These are phyloP conservation scores for Angomonas deanei DNA, from an alignment of 208 protist genomes.

Conservation along the genomic window DNA sequence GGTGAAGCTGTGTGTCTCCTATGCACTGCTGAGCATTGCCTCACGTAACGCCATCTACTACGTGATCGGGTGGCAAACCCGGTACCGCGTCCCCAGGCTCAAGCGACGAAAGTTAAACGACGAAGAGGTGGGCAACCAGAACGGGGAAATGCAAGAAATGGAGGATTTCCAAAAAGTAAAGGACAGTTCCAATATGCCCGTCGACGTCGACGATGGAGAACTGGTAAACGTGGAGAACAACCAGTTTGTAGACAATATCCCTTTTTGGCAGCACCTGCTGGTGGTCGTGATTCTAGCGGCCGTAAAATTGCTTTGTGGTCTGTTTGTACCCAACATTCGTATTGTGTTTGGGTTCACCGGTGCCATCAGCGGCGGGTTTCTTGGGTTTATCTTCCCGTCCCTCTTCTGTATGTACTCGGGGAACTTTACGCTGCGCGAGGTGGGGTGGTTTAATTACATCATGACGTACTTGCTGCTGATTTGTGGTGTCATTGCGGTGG, in stretches of 20 bases:
- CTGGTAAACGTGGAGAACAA: neutral
- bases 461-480: slow-evolving; percentile 44
- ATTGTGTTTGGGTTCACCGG: slow-evolving; percentile 58
- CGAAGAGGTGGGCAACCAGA: neutral
- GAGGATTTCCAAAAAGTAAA: neutral
- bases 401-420: slow-evolving; percentile 61
- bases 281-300: slow-evolving; percentile 20
- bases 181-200: neutral
- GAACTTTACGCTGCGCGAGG: slow-evolving; percentile 27
- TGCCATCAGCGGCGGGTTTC: slow-evolving; percentile 47
- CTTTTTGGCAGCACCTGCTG: slow-evolving; percentile 29
- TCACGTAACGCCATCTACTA: slow-evolving; percentile 57
- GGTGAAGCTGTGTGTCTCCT: slow-evolving; percentile 55
- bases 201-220: neutral
- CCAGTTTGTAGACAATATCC: slow-evolving; percentile 43
- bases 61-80: slow-evolving; percentile 30
- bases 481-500: slow-evolving; percentile 22
- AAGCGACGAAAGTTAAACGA: neutral
- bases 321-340: slow-evolving; percentile 75
- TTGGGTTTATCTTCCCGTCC: slow-evolving; percentile 49
- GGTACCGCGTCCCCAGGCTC: slow-evolving; percentile 20
- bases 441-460: slow-evolving; percentile 42
- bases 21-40: slow-evolving; percentile 34
- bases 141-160: neutral
- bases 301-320: slow-evolving; percentile 37